Conservation (phyloP, 148 eudicot species). For the Arbutus unedo region DNA sequence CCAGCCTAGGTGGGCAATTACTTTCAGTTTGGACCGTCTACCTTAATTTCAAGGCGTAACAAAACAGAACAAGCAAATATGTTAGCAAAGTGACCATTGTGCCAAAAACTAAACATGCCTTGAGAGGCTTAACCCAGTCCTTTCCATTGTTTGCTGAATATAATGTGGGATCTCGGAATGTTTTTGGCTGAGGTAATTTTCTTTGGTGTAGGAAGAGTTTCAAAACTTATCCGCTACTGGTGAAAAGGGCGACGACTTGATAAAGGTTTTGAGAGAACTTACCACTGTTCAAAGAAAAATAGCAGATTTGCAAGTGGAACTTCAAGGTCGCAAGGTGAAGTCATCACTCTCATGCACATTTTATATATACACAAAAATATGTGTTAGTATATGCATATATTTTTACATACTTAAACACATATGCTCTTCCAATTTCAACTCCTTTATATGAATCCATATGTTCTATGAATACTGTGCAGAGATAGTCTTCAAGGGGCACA, state of each 20-base stretch:
- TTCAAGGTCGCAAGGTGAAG: slow-evolving; percentile 94
- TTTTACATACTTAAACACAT: too few species aligned
- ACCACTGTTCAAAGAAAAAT: slow-evolving; percentile 89
- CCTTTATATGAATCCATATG: background rate
- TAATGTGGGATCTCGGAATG: background rate
- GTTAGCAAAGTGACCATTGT: too few species aligned
- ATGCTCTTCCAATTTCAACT: background rate
- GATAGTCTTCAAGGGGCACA: background rate
- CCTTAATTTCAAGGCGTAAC: too few species aligned
- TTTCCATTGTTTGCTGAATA: background rate
- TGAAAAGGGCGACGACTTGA: slow-evolving; percentile 82
- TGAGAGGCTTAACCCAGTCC: background rate
- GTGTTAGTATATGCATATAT: background rate
- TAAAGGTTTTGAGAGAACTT: slow-evolving; percentile 89
- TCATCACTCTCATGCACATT: slow-evolving; percentile 2
- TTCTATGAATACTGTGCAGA: background rate
- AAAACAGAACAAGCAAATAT: too few species aligned
- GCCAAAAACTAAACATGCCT: background rate
- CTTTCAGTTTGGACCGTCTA: background rate
- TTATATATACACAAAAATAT: background rate
- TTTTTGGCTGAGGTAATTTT: slow-evolving; percentile 13
- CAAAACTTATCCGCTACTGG: slow-evolving; percentile 50
- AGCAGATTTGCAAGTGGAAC: slow-evolving; percentile 95
- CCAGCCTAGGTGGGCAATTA: background rate
- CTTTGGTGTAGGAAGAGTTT: slow-evolving; percentile 59